Percentiles rank a stretch among this genome's conserved stretches.
Conservation (phyloP, 2,329 filamentous ascomycete genomes). For the Penicillium sp. region DNA sequence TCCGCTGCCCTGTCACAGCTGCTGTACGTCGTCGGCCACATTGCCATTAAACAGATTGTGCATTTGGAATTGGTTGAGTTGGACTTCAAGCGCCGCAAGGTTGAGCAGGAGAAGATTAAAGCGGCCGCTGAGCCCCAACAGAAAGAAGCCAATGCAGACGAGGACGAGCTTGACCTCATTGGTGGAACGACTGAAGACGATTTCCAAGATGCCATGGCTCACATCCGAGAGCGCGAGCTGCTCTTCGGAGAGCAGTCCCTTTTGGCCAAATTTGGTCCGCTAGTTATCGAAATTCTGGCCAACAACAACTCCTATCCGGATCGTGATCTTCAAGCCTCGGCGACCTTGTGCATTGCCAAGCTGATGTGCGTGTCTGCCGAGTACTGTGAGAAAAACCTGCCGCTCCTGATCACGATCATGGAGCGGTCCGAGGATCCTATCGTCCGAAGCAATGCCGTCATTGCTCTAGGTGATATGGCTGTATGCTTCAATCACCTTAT, state of each 20-base stretch:
- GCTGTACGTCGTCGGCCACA: constrained; percentile 91
- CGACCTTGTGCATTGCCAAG: constrained; percentile 92
- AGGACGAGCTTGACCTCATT: constrained; percentile 92
- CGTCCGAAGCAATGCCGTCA: constrained; percentile 92
- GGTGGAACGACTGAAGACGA: constrained; percentile 95
- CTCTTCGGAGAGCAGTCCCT: constrained; percentile 81
- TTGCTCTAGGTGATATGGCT: constrained; percentile 97
- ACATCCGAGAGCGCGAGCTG: constrained; percentile 82
- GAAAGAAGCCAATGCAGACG: constrained; percentile 60
- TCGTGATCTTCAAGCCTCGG: constrained; percentile 85
- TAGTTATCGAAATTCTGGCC: constrained; percentile 90
- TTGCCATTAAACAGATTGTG: constrained; percentile 98
- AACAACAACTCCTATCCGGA: constrained; percentile 93
- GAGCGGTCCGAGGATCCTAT: constrained; percentile 91
- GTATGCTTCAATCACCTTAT: constrained; percentile 99
- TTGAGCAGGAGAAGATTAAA: constrained; percentile 52
- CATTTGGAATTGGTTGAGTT: constrained; percentile 96
- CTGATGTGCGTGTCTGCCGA: constrained; percentile 98
- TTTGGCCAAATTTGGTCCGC: constrained; percentile 83
- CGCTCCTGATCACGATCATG: constrained; percentile 95
- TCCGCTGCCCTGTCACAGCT: constrained; percentile 81
- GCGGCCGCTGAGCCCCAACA: constrained; percentile 47
- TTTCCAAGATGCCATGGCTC: constrained; percentile 82
- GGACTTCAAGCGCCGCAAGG: constrained; percentile 94
- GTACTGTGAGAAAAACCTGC: constrained; percentile 91